Base-by-base conservation (phyloP, 208 protist species). In the Trypanosoma brucei region DNA sequence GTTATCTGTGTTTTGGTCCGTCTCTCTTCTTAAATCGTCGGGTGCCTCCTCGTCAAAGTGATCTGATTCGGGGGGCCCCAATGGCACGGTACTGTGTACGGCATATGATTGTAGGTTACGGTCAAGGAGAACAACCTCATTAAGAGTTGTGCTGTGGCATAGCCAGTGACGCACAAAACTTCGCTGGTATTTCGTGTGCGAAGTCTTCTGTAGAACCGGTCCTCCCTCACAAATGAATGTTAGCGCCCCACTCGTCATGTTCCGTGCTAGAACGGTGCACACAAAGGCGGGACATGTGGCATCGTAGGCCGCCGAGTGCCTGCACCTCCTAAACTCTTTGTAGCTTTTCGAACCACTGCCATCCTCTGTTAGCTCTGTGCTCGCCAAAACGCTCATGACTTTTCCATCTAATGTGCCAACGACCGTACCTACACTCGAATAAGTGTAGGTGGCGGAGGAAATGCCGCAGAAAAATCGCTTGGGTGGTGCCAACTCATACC, bases 191-290 rank as follows among this genome's bases (percentile, higher is more conserved):
- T n/a, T 44, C 1, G 52, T 40, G 14, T 63, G 55, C 13, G 55
- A 58, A n/a, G 59, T 48, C 3, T 54, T 61, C 39, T 71, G 57
- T 8, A 34, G 34, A 7, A 71, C 59, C 9, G 65, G 31, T 11
- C 65, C 65, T 31, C 65, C 65, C 39, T 71, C 65, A 48, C 65
- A 71, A n/a, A 48, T 48, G 40, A 70, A 70, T 38, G 57, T 46
- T 45, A 57, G 50, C 22, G 48, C 48, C n/a, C 42, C 40, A 55
- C 37, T 38, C 8, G 35, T 8, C 14, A 50, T 6, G 11, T 5
- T 14, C 7, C 57, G 44, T 57, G 13, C 59, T 6, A 36, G 14
- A 40, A 31, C 50, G 31, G 49, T 30, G 30, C 45, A 70, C 3
- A 42, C 4, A 39, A 70, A 36, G 22, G 57, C 57, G n/a, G 65